phyloP scores from a whole-genome alignment of 192 early-diverging fungal species.

The Coemansia brasiliensis region DNA sequence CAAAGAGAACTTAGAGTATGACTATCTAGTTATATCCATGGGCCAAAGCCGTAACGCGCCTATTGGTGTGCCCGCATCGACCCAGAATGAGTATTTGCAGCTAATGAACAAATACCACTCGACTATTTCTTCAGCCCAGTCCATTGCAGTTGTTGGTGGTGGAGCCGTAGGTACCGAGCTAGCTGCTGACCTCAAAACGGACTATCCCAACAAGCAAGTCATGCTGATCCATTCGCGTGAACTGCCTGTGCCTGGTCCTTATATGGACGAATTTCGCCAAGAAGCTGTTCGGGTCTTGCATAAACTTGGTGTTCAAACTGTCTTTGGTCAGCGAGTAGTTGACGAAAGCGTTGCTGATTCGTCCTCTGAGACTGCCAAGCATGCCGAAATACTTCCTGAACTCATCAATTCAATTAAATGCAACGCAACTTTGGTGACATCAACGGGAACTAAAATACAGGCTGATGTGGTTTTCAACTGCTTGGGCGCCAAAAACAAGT shows the following conservation, averaged over 20 bases:
- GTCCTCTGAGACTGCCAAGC: conserved; percentile 21
- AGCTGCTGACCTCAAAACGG: conserved; percentile 62
- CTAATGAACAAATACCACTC: conserved; percentile 19
- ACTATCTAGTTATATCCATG: conserved; percentile 50
- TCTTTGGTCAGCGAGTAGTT: conserved; percentile 57
- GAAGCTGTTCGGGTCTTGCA: conserved; percentile 40
- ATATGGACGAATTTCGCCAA: conserved; percentile 59
- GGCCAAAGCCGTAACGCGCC: conserved; percentile 39
- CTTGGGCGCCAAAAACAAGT: conserved; percentile 33
- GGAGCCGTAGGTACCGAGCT: conserved; percentile 78
- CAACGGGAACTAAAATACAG: conserved; percentile 18
- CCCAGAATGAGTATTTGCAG: conserved; percentile 29
- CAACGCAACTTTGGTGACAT: conserved; percentile 33
- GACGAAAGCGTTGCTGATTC: conserved; percentile 19
- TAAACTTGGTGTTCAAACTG: conserved; percentile 46
- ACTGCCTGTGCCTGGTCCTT: conserved; percentile 56
- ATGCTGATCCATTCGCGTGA: conserved; percentile 55
- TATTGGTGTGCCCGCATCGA: conserved; percentile 27
- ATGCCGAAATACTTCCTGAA: conserved; percentile 34
- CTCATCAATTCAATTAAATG: conserved; percentile 49
- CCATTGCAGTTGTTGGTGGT: conserved; percentile 68
- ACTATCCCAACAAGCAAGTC: conserved; percentile 40
- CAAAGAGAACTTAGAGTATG: conserved; percentile 31
- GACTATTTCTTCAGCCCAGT: conserved; percentile 50
- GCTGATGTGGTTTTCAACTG: conserved; percentile 46